Base-by-base conservation (phyloP, 495 filamentous ascomycete genomes). In the Hypoxylon subgilvum region DNA sequence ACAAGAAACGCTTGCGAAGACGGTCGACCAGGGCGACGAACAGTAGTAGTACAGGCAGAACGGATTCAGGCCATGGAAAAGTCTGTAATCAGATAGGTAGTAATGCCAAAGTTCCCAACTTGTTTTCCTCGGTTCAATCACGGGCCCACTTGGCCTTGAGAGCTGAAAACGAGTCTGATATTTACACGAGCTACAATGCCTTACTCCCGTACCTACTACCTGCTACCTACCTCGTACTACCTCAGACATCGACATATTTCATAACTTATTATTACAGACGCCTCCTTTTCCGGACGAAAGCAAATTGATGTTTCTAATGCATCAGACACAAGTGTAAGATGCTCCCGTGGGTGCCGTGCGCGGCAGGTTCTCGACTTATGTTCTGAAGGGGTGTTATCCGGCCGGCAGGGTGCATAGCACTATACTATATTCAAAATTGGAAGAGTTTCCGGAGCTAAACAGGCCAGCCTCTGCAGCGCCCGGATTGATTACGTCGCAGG, bases 401-500 rank as follows among this genome's bases (percentile, higher is more conserved):
- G 61, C 50, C 61, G 61, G 61, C 49, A 65, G 50, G 44, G 50
- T 63, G 53, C 60, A 63, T 63, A 13, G 43, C 53, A 58, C 52
- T 45, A 31, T 57, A 58, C 60, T 63, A 63, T 54, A 58, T 49
- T 63, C 60, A 30, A 63, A 63, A 57, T 58, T 52, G 61, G 61
- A 65, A 65, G 52, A 56, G 56, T 47, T 57, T 45, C 60, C 60
- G 60, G 49, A 63, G 60, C 60, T 63, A 63, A 58, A 32, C 42
- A 49, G 38, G 43, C 52, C 60, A 63, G 53, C 60, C 52, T 56
- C 43, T 54, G 52, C 54, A 49, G 60, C 53, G 53, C 48, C 60
- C 46, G 43, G 60, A 54, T 63, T 53, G 60, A 57, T 63, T 63
- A 63, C 60, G 60, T 57, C 43, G 60, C 60, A 63, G 49, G n/a